Conservation (phyloP, 2,329 filamentous ascomycete genomes). For the Xylaria sp. region DNA sequence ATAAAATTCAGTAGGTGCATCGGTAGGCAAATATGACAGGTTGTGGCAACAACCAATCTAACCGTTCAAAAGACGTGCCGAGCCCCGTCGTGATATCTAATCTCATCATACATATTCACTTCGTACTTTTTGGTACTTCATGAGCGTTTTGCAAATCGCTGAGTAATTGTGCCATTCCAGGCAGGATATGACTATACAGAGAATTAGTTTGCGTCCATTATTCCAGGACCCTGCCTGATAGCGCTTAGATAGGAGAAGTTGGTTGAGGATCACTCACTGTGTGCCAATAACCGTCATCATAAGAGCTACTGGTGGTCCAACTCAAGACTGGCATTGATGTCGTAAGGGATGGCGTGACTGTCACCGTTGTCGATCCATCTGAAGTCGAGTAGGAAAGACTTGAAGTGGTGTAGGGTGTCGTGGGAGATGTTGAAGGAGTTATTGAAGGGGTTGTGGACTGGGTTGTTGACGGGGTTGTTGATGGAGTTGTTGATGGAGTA, state of each 20-base stretch:
- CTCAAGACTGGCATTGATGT: constrained; percentile 24
- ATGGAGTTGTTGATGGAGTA: constrained; percentile 2
- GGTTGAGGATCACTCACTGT: constrained; percentile 29
- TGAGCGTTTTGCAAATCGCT: constrained; percentile 21
- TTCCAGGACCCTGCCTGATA: neutral
- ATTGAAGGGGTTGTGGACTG: neutral
- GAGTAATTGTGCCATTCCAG: constrained; percentile 36
- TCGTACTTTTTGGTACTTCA: neutral
- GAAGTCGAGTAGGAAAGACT: constrained; percentile 24
- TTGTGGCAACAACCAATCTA: neutral
- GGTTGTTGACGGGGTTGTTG: neutral
- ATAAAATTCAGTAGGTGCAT: constrained; percentile 22
- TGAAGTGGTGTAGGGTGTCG: constrained; percentile 22
- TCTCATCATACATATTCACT: neutral
- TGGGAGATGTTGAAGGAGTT: constrained; percentile 17
- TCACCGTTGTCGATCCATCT: constrained; percentile 14
- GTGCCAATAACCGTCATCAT: constrained; percentile 35
- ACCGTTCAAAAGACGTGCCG: neutral
- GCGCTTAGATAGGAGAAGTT: neutral
- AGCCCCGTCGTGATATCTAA: neutral
- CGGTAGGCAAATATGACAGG: neutral
- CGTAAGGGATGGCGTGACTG: constrained; percentile 11
- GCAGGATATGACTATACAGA: constrained; percentile 32
- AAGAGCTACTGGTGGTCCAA: constrained; percentile 30
- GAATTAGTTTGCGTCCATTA: constrained; percentile 17